Base-by-base conservation (phyloP, 371 early-diverging fungal genomes). In the Umbelopsis sp. region DNA sequence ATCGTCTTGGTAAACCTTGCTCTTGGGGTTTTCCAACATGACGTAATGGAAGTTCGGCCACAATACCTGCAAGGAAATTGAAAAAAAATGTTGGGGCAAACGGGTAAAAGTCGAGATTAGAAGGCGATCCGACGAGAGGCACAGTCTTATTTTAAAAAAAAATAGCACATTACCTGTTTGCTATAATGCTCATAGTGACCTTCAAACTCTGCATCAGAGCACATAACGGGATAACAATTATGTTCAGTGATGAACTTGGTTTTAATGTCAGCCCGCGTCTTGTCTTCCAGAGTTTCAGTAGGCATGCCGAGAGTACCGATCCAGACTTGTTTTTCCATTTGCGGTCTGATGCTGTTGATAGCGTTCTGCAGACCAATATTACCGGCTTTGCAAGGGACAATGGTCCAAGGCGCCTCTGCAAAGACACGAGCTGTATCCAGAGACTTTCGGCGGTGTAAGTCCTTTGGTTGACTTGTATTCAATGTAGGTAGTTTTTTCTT, bases 11-110 rank as follows among this genome's bases (percentile, higher is more conserved):
- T 80, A 81, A 37, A 82, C 74, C 73, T 86, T 86, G 69, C 75
- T 81, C 22, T 84, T 75, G 22, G 82, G 69, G 67, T 86, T 79
- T 50, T 96, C 93, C 82, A 96, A 94, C 38, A 94, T 79, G 65
- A 97, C 90, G 78, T 97, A 97, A 80, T 99, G 99, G 57, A 99
- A 89, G 69, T 97, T 84, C 16, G 99, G 99, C 99, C 99, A 99
- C 18, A 99, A 80, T 16, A 90, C 84, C 87, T 87, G 57, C 25
- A 69, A 12, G 51, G 8, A 35, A 11, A 44, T 29, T 29, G 22
- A 22, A 29, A 29, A 29, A 63, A 10, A 63, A 46, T 50, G 5
- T 29, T 45, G 41, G 44, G 25, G 46, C 35, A 50, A 22, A 29
- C 46, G 35, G 57, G 24, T 46, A 44, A 64, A 22, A 45, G 24